Evolutionary conservation across 108 stramenopile species (phyloP).

Genomic region (Cylindrotheca fusiformis): DNA sequence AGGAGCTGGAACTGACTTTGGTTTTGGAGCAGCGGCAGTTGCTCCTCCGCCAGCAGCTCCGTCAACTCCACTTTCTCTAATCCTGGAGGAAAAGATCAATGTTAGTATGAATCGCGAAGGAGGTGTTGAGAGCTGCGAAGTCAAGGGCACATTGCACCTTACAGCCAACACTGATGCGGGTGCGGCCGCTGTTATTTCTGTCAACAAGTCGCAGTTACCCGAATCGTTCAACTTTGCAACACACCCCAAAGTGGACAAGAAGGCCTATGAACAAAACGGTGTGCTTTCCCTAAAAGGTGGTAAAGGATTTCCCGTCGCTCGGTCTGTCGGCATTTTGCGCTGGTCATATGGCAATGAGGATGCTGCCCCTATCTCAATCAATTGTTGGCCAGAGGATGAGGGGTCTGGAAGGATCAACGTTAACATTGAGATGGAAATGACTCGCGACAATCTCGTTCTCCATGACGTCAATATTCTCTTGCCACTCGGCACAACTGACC

Average conservation of each 20-base stretch:
- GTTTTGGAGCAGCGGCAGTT: slow-evolving; percentile 44
- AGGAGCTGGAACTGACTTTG: slow-evolving; percentile 41
- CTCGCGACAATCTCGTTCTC: slow-evolving; percentile 71
- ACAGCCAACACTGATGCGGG: slow-evolving; percentile 97
- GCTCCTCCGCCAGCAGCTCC: slow-evolving; percentile 56
- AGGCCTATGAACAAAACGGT: slow-evolving; percentile 84
- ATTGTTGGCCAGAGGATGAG: slow-evolving; percentile 98
- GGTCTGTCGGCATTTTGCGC: slow-evolving; percentile 91
- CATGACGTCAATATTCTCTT: slow-evolving; percentile 93
- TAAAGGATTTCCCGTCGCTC: slow-evolving; percentile 91
- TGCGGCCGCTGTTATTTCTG: slow-evolving; percentile 71
- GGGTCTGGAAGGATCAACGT: slow-evolving; percentile 91
- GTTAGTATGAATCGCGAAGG: slow-evolving; percentile 94
- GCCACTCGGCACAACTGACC: slow-evolving; percentile 87
- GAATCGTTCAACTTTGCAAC: slow-evolving; percentile 87
- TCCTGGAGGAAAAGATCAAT: slow-evolving; percentile 90
- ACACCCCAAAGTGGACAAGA: slow-evolving; percentile 98
- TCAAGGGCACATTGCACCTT: slow-evolving; percentile 95
- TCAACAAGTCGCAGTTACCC: slow-evolving; percentile 77
- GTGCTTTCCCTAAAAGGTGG: slow-evolving; percentile 89
- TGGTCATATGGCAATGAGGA: slow-evolving; percentile 89
- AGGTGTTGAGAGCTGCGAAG: slow-evolving; percentile 86
- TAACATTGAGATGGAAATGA: slow-evolving; percentile 94
- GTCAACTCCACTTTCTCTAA: slow-evolving; percentile 86
- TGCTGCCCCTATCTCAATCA: slow-evolving; percentile 93